Base-by-base conservation (phyloP, 2,329 filamentous ascomycete species). In the Cadophora luteo-olivacea region DNA sequence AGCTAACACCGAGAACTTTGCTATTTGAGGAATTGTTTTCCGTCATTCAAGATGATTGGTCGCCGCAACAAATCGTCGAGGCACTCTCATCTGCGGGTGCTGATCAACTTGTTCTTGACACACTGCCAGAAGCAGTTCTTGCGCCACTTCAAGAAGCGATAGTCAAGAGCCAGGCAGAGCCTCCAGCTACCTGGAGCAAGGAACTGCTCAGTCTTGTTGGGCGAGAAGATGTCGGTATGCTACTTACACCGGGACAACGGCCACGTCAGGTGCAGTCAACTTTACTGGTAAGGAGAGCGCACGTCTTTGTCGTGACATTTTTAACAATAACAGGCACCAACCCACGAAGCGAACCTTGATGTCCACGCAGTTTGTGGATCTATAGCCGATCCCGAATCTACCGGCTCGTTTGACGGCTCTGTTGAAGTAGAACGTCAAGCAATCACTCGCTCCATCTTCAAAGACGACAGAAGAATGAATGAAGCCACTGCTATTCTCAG, bases 401-500 rank as follows among this genome's bases (percentile, higher is more conserved):
- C 81, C 55, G 86, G 87, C 55, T 86, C 89, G 0, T 89, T 91
- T 65, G 91, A 96, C 72, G 93, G 93, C 58, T 91, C 91, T 6
- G 91, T 93, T 66, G 94, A 96, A 77, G 91, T 91, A 38, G 93
- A 97, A 76, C 89, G 94, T 33, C 90, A 95, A 78, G 86, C 90
- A 11, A 89, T 98, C 8, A 97, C 96, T 36, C 89, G 90, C 63
- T 84, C 96, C 9, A 90, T 99, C 33, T 99, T 98, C 84, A 91
- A 90, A 69, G 94, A 98, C 72, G 96, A 99, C 76, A 89, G 94
- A 69, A 90, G 96, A 45, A 90, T 97, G 66, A 90, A 93, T 70
- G 96, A 99, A 81, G 96, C 94, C 0, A 89, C 91, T 65, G 89
- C 87, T 64, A 84, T 99, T 66, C 84, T 99, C n/a, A 94, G 96